A percentile compares a stretch with the other conserved stretches of the same genome.
These are phyloP conservation scores for Saccharomyces kudriavzevii DNA, from an alignment of 805 yeast species.

Conservation along the genomic window DNA sequence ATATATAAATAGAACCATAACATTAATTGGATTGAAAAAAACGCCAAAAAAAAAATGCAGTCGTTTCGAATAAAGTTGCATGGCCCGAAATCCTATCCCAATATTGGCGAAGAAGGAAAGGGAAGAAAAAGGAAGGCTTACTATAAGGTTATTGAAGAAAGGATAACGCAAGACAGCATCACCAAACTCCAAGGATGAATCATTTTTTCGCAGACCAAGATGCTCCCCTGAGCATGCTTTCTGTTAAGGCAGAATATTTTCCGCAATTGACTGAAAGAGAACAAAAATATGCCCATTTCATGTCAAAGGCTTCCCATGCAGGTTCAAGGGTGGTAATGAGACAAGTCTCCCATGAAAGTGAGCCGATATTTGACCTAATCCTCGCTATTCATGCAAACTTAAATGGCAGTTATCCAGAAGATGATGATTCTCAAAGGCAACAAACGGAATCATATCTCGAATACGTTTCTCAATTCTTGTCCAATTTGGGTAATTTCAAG, in stretches of 20 bases:
- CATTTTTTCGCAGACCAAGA: constrained; percentile 44
- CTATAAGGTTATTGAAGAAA: neutral
- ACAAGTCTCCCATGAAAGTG: constrained; percentile 78
- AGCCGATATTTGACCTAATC: constrained; percentile 62
- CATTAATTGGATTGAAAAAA: neutral
- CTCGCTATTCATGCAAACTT: constrained; percentile 45
- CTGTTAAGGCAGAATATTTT: constrained; percentile 52
- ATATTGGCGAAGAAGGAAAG: neutral
- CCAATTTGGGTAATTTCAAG: constrained; percentile 72
- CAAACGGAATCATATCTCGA: constrained; percentile 45
- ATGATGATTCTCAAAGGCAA: constrained; percentile 20
- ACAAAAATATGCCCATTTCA: constrained; percentile 72
- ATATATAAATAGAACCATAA: neutral
- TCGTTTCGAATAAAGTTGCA: neutral
- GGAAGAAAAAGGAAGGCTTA: neutral
- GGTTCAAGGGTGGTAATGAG: constrained; percentile 75
- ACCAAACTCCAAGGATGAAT: neutral
- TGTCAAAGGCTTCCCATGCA: constrained; percentile 75
- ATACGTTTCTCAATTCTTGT: constrained; percentile 66
- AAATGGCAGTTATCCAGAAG: constrained; percentile 40
- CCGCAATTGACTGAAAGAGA: constrained; percentile 51
- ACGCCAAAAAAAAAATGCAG: neutral
- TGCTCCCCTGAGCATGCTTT: constrained; percentile 64
- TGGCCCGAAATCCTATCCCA: neutral
- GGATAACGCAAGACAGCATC: neutral